These are phyloP conservation scores for Diospyros lotus DNA, from an alignment of 148 eudicot genomes.

Conservation along the genomic window DNA sequence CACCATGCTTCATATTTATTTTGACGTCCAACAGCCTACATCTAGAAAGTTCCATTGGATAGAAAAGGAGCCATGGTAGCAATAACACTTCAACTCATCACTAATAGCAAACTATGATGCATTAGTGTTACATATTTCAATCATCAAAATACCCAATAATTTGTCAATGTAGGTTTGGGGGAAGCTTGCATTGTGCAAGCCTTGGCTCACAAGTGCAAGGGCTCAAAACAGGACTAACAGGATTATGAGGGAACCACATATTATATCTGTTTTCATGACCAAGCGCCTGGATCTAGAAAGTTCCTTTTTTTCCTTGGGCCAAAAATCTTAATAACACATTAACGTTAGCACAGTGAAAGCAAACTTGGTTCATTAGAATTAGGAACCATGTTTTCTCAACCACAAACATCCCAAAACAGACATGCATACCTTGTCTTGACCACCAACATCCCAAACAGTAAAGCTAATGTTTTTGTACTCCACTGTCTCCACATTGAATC, in stretches of 20 bases:
- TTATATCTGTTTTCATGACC: neutral
- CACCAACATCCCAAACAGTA: conserved; percentile 32
- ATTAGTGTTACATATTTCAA: neutral
- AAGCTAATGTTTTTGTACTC: conserved; percentile 30
- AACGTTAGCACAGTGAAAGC: neutral
- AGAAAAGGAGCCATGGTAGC: no score
- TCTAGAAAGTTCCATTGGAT: no score
- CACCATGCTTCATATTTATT: no score
- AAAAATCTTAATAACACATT: neutral
- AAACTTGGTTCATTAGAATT: neutral
- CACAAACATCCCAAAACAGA: neutral
- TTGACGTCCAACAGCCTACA: no score
- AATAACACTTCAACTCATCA: neutral
- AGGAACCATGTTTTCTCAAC: no score
- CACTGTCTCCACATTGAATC: conserved; percentile 28
- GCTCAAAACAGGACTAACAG: neutral
- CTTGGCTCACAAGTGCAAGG: neutral
- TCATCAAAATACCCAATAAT: neutral
- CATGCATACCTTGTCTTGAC: conserved; percentile 24
- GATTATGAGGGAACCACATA: neutral
- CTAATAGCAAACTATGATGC: neutral
- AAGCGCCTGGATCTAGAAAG: neutral
- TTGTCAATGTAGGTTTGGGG: neutral
- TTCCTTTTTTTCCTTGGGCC: neutral
- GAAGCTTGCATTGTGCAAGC: neutral